Percentiles rank a stretch among this genome's conserved stretches.
Evolutionary conservation across 1,139 yeast species (phyloP).

Genomic region (Ogataea hybrid): DNA sequence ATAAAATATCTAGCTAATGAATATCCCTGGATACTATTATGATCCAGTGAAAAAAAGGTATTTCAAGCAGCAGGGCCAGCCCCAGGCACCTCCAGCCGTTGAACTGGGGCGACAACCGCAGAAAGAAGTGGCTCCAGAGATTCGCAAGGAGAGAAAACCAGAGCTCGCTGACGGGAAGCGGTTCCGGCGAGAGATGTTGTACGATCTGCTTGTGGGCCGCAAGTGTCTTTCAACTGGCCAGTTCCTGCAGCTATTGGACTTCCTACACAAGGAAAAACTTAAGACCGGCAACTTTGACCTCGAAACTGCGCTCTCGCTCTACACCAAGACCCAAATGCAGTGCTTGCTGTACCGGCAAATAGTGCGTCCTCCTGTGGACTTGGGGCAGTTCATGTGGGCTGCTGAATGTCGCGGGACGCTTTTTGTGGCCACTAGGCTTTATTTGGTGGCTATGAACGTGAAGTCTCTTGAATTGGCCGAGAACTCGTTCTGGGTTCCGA

Average conservation of each 20-base stretch:
- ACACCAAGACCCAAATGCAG: constrained; percentile 4
- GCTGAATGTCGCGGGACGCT: constrained; percentile 1
- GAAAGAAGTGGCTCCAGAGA: neutral
- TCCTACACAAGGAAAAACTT: neutral
- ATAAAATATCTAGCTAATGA: neutral
- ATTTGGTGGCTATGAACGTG: constrained; percentile 1
- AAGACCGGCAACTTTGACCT: no score
- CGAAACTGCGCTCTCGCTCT: constrained; percentile 2
- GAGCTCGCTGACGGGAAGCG: neutral
- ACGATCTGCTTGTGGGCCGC: neutral
- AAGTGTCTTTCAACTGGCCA: constrained; percentile 1
- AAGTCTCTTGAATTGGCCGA: neutral
- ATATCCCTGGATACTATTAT: constrained; percentile 16
- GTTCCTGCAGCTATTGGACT: neutral
- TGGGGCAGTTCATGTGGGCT: constrained; percentile 6
- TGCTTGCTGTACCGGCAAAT: constrained; percentile 1
- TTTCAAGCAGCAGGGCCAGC: constrained; percentile 4
- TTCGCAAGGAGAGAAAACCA: neutral
- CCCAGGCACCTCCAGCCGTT: neutral
- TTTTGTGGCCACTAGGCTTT: constrained; percentile 3
- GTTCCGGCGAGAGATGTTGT: neutral
- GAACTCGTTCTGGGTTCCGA: constrained; percentile 2
- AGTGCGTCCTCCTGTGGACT: neutral
- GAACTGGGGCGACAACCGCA: neutral
- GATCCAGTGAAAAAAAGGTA: constrained; percentile 14